Evolutionary conservation across 306 rosid species (phyloP).

Genomic region (Malus sylvestris): DNA sequence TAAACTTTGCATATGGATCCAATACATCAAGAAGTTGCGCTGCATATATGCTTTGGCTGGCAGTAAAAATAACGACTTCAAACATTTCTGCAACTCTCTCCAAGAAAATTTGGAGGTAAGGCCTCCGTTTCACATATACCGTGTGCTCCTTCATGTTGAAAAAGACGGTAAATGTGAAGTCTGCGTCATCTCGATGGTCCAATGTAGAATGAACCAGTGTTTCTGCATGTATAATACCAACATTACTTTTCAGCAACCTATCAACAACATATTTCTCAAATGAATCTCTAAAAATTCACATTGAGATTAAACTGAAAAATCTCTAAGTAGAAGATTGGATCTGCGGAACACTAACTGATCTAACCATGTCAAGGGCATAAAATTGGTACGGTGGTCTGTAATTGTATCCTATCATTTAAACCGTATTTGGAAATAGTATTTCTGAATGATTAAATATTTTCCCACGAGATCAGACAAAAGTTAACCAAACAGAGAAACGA

Average conservation of each 20-base stretch:
- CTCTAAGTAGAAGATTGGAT: background rate
- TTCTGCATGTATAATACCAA: slow-evolving; percentile 51
- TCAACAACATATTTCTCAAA: slow-evolving; percentile 1
- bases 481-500: background rate
- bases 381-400: background rate
- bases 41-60: slow-evolving; percentile 97
- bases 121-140: slow-evolving; percentile 85
- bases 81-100: slow-evolving; percentile 93
- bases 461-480: background rate
- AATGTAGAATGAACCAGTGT: slow-evolving; percentile 93
- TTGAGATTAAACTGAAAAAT: background rate
- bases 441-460: background rate
- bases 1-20: slow-evolving; percentile 75
- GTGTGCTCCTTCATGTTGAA: slow-evolving; percentile 86
- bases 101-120: slow-evolving; percentile 70
- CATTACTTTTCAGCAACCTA: slow-evolving; percentile 12
- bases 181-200: slow-evolving; percentile 73
- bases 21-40: slow-evolving; percentile 80
- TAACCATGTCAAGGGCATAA: background rate
- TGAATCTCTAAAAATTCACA: background rate
- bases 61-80: slow-evolving; percentile 87
- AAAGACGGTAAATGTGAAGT: slow-evolving; percentile 77
- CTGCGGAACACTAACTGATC: background rate
- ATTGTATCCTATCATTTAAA: background rate
- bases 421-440: background rate